Percentiles rank a stretch among this genome's conserved stretches.
These are phyloP conservation scores for Logfia minima DNA, from an alignment of 129 eudicot genomes.

Conservation along the genomic window DNA sequence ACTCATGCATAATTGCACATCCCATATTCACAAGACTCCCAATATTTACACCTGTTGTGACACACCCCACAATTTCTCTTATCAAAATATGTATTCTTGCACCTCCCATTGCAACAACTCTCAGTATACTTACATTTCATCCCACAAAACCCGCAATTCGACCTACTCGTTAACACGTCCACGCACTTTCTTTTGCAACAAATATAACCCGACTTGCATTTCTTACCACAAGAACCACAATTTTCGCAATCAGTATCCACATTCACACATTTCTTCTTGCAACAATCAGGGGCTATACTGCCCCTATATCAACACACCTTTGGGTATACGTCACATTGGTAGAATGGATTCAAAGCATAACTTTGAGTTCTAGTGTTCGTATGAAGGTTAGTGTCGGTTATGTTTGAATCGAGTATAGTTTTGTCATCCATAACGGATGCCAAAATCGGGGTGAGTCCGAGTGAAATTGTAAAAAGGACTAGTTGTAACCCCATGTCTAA, in stretches of 20 bases:
- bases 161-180: slow-evolving; percentile 23
- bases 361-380: slow-evolving; percentile 20
- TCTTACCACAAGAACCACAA: slow-evolving; percentile 47
- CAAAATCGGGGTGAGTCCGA: slow-evolving; percentile 13
- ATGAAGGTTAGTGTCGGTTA: slow-evolving; percentile 17
- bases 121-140: slow-evolving; percentile 40
- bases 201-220: slow-evolving; percentile 31
- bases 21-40: slow-evolving; percentile 41
- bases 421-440: slow-evolving; percentile 11
- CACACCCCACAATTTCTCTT: slow-evolving; percentile 41
- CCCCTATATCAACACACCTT: slow-evolving; percentile 41
- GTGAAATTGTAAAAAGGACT: slow-evolving; percentile 13
- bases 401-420: not conserved
- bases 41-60: slow-evolving; percentile 43
- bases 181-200: slow-evolving; percentile 42
- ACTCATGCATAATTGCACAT: slow-evolving; percentile 49
- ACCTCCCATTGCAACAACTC: slow-evolving; percentile 47
- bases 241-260: slow-evolving; percentile 36
- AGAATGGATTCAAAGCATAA: slow-evolving; percentile 31
- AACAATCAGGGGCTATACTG: slow-evolving; percentile 40
- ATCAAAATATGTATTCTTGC: slow-evolving; percentile 33
- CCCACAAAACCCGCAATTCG: slow-evolving; percentile 45
- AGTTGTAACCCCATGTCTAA: slow-evolving; percentile 20
- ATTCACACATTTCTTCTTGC: slow-evolving; percentile 49
- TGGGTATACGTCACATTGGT: slow-evolving; percentile 41